Evolutionary conservation across 2,329 filamentous ascomycete species (phyloP).

Genomic region (Leptosphaerulina australis): DNA sequence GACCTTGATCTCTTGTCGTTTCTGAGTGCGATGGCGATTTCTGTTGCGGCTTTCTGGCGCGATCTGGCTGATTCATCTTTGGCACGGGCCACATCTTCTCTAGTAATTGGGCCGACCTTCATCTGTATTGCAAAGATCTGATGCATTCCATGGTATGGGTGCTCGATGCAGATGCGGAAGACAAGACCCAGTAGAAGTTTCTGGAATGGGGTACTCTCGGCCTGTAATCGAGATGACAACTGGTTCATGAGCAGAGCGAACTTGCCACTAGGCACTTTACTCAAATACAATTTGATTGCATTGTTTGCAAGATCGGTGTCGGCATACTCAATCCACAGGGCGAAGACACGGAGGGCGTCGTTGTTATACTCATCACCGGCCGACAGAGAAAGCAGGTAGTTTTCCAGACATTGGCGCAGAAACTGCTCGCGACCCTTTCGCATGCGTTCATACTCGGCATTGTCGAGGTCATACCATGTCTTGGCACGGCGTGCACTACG

Average conservation of each 20-base stretch:
- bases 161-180: constrained; percentile 83
- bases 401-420: constrained; percentile 86
- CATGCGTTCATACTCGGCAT: constrained; percentile 81
- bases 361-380: constrained; percentile 89
- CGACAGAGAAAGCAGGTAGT: constrained; percentile 83
- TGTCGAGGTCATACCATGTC: constrained; percentile 88
- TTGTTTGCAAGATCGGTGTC: constrained; percentile 77
- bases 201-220: constrained; percentile 74
- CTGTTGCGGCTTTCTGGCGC: constrained; percentile 74
- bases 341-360: constrained; percentile 88
- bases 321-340: constrained; percentile 89
- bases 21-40: constrained; percentile 67
- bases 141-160: constrained; percentile 97
- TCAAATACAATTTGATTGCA: constrained; percentile 72
- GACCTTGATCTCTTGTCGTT: constrained; percentile 57
- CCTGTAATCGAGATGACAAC: constrained; percentile 86
- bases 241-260: constrained; percentile 96
- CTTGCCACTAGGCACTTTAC: constrained; percentile 82
- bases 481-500: constrained; percentile 72
- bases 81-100: constrained; percentile 56
- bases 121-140: constrained; percentile 77
- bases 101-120: constrained; percentile 62
- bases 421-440: constrained; percentile 79
- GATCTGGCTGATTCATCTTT: constrained; percentile 77
- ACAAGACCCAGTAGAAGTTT: constrained; percentile 74